Evolutionary conservation across 768 basidiomycete genomes (phyloP).

Genomic region (Leucocoprinus birnbaumii): DNA sequence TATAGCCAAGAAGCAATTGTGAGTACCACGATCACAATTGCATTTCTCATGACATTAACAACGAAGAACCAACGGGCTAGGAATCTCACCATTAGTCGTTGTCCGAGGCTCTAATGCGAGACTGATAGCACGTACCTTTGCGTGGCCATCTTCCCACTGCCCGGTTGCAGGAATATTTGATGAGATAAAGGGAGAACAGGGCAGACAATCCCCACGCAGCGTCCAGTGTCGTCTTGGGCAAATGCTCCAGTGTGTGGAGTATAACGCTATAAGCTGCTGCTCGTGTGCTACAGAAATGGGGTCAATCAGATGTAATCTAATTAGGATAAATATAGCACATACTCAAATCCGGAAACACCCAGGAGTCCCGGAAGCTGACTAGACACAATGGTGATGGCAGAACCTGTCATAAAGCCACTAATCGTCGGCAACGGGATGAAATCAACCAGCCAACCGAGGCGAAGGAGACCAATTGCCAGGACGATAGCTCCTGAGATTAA

Average conservation of each 20-base stretch:
- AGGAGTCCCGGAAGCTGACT: constrained; percentile 89
- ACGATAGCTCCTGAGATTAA: constrained; percentile 91
- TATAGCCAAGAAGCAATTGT: constrained; percentile 89
- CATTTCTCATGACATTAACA: constrained; percentile 71
- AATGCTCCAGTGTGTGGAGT: constrained; percentile 88
- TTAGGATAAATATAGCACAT: constrained; percentile 23
- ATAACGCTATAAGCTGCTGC: constrained; percentile 84
- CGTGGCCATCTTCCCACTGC: constrained; percentile 60
- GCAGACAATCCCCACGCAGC: constrained; percentile 91
- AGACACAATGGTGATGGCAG: constrained; percentile 88
- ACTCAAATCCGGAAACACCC: constrained; percentile 86
- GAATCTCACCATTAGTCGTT: background rate
- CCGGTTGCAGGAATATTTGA: constrained; percentile 54
- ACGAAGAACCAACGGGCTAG: constrained; percentile 76
- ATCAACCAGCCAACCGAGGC: constrained; percentile 93
- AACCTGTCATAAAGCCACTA: constrained; percentile 95
- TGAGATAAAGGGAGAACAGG: constrained; percentile 64
- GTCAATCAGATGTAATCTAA: no score
- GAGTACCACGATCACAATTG: constrained; percentile 85
- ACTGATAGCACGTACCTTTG: constrained; percentile 36
- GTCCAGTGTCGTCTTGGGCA: constrained; percentile 69
- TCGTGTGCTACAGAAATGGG: constrained; percentile 86
- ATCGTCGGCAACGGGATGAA: constrained; percentile 88
- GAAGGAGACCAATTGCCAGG: constrained; percentile 82
- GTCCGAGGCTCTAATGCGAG: background rate